Conservation (phyloP, 2,329 filamentous ascomycete species). For the Phialocephala subalpina region DNA sequence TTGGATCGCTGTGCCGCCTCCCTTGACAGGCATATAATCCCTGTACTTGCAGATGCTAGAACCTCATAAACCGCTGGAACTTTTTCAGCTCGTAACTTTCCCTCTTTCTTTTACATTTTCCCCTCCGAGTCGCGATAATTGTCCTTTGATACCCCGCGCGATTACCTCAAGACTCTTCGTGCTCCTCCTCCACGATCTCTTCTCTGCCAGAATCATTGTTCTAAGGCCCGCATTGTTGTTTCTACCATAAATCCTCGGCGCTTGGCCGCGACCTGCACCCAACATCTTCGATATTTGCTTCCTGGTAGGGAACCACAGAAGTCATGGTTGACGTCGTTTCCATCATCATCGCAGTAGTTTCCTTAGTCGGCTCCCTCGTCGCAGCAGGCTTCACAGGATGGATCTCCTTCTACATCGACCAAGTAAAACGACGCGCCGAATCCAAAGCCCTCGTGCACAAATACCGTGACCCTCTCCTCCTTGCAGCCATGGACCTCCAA, state of each 20-base stretch:
- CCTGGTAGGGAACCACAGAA: not conserved
- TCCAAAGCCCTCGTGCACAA: constrained; percentile 38
- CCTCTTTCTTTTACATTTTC: not conserved
- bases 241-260: not conserved
- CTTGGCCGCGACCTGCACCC: not conserved
- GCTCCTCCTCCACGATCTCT: not conserved
- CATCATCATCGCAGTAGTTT: constrained; percentile 38
- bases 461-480: constrained; percentile 38
- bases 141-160: not conserved
- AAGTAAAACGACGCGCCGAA: constrained; percentile 35
- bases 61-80: not conserved
- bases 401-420: constrained; percentile 40
- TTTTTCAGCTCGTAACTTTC: not conserved
- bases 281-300: not conserved
- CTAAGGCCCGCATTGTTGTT: not conserved
- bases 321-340: constrained; percentile 36
- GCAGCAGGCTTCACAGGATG: constrained; percentile 40
- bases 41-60: not conserved
- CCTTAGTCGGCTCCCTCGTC: constrained; percentile 37
- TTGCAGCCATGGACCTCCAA: constrained; percentile 37
- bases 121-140: not conserved
- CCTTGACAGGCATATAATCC: not conserved
- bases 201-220: not conserved
- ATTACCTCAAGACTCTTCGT: not conserved
- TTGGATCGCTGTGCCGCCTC: constrained; percentile 5